Evolutionary conservation across 345 rosid genomes (phyloP), one percentile per base, ranked within the genome.

Genomic region (Passiflora organensis): DNA sequence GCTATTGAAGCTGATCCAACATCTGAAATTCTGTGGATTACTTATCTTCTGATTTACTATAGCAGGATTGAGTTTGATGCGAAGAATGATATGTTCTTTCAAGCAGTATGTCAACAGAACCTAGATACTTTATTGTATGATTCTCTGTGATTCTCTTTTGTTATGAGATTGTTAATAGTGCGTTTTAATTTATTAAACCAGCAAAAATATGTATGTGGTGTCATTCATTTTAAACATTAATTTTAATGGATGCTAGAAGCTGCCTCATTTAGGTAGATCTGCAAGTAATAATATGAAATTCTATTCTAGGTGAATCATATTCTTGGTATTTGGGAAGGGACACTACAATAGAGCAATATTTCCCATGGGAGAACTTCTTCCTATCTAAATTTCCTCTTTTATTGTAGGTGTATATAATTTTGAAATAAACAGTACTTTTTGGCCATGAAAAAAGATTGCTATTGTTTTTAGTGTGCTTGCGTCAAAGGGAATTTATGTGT

Each of bases 11-110:
- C 62, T 72, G 82, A 83, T 68, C 85, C 80, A 34, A 51, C 83
- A 49, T 86, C 89, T 56, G 96, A 86, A 74, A 58, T 72, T 67
- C 82, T 84, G 64, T 93, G 99, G 99, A 80, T 76, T 17, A 71
- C 76, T 44, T 93, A 93, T 73, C 81, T 93, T 63, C 71, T 86
- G 47, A 69, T 89, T 55, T 86, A 58, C 76, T 67, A 73, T 62
- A 63, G 81, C 73, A 56, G 64, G 66, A 64, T 48, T 50, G 68
- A 67, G 50, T 71, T 82, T 17, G 62, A 50, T 51, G 83, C 64
- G 60, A 72, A 64, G 69, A 87, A 89, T 67, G 89, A 83, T 76
- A 78, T 89, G 86, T 71, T 81, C 70, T 62, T 78, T 28, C 28
- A 47, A 68, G 91, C 91, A 91, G 99, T 93, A 86, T 56, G 56